Evolutionary conservation across 2,329 filamentous ascomycete species (phyloP), one percentile per base, ranked within the genome.

Genomic region (Pseudocercospora pini-densiflorae): DNA sequence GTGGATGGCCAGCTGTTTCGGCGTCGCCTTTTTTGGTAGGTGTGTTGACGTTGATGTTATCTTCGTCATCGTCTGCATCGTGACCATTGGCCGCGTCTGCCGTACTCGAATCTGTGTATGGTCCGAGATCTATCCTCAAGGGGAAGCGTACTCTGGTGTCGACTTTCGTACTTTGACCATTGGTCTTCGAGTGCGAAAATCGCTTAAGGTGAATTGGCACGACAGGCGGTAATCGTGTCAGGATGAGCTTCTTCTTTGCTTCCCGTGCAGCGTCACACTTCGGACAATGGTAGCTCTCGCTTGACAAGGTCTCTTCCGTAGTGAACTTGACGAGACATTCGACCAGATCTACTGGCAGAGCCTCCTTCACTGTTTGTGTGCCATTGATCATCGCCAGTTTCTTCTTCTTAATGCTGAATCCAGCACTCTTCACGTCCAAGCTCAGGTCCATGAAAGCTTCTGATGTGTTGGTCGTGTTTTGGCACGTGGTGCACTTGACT

Each of bases 391-490:
- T 88, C 71, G 81, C 84, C 79, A 75, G 68, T 63, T 79, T 79
- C 67, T 78, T 78, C 70, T 90, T 92, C 73, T 93, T 92, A 12
- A 89, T 84, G 66, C 90, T 80, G 12, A 75, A 69, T 3, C 70
- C 67, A 3, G 75, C 61, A 64, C 85, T 89, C 67, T 95, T 91
- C n/a, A 98, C 84, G 59, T 95, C 93, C 6, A 98, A 84, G 75
- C 91, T 95, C 10, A 98, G 87, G 77, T 97, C 94, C 73, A 97
- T 88, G 78, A 97, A 95, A 0, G 93, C 94, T 76, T 98, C 93
- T 49, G 93, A 87, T 0, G 93, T 90, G 68, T 91, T 90, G 1
- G 92, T 97, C 23, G 90, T 88, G 71, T 93, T 94, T 65, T 89
- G 86, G 79, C 94, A 98, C 73, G 90, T 91, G 75, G 93, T 90